A percentile compares a stretch with the other conserved stretches of the same genome.
Evolutionary conservation across 1,284 basidiomycete species (phyloP).

Genomic region (Rugiboletus extremiorientalis): DNA sequence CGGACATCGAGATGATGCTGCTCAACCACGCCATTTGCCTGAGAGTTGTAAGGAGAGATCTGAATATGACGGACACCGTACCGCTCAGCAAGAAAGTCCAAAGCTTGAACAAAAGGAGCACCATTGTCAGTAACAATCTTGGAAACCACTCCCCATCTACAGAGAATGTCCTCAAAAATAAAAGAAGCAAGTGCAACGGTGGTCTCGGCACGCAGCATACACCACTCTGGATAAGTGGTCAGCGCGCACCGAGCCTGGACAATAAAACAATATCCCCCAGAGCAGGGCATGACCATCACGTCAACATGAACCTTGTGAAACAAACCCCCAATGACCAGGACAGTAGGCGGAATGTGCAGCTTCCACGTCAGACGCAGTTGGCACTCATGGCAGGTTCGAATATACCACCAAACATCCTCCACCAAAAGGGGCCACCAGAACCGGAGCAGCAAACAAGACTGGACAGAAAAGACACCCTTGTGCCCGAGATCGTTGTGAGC

Average conservation of each 20-base stretch:
- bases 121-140: neutral
- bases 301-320: neutral
- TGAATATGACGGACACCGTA: neutral
- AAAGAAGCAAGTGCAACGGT: neutral
- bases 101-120: too few relatives aligned
- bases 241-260: neutral
- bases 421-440: neutral
- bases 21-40: neutral
- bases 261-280: neutral
- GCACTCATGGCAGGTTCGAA: neutral
- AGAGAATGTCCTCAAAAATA: neutral
- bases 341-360: neutral
- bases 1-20: neutral
- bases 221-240: neutral
- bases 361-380: neutral
- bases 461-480: neutral
- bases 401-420: neutral
- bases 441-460: accelerated
- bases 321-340: neutral
- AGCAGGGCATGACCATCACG: neutral
- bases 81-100: neutral
- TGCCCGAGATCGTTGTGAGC: neutral
- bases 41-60: neutral
- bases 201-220: neutral
- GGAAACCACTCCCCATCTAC: neutral